A percentile compares a stretch with the other conserved stretches of the same genome.
Evolutionary conservation across 495 filamentous ascomycete species (phyloP).

Genomic region (Massariosphaeria phaeospora): DNA sequence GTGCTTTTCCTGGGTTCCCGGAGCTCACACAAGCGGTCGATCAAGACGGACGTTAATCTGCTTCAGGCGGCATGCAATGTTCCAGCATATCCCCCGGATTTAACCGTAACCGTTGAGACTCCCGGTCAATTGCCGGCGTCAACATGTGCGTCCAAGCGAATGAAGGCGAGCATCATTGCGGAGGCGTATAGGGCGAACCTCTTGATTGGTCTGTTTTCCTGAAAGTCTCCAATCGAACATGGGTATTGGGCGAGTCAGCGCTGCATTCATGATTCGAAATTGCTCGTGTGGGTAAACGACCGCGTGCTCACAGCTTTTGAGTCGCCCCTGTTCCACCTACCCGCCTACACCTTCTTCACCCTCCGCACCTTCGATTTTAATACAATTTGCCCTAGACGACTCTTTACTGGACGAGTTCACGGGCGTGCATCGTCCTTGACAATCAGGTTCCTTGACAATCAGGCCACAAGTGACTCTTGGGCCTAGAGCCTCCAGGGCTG

Average conservation of each 20-base stretch:
- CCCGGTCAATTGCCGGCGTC: constrained; percentile 27
- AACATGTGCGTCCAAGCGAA: constrained; percentile 12
- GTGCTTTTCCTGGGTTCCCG: no score
- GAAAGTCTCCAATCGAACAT: constrained; percentile 5
- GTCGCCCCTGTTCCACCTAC: no score
- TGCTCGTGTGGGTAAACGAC: not conserved
- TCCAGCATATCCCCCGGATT: constrained; percentile 21
- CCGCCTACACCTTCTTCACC: no score
- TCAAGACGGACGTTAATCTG: constrained; percentile 23
- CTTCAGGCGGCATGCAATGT: constrained; percentile 28
- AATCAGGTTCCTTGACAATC: no score
- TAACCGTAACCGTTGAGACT: constrained; percentile 32
- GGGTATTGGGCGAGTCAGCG: not conserved
- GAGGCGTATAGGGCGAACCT: constrained; percentile 14
- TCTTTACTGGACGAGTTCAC: no score
- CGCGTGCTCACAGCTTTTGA: no score
- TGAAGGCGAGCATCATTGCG: not conserved
- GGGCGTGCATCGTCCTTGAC: no score
- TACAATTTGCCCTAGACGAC: no score
- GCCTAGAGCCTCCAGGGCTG: no score
- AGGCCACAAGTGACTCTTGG: no score
- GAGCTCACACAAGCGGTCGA: no score
- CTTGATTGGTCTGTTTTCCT: constrained; percentile 10
- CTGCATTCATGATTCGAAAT: not conserved
- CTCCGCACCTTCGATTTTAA: no score